Evolutionary conservation across 2,329 filamentous ascomycete species (phyloP), one percentile per base, ranked within the genome.

Genomic region (Trichoderma asperellum): DNA sequence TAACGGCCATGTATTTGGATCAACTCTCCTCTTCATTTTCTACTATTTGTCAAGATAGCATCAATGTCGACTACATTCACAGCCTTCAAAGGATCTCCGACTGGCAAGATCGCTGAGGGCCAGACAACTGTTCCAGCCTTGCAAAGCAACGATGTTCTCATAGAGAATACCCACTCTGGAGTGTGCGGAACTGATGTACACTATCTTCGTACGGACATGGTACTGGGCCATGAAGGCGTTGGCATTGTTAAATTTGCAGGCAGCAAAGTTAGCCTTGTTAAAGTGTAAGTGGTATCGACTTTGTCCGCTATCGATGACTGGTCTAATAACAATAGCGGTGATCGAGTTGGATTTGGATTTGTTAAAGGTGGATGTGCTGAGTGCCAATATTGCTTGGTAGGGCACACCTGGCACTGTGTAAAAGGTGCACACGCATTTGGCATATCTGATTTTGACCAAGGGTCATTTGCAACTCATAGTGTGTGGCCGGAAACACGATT

Each of bases 401-500:
- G 59, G 5, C n/a, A 62, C n/a, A 62, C 43, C 7, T 62, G 59
- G 59, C 59, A 62, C 59, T 62, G 59, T 2, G 43, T 52, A 16
- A 32, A 62, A 1, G 59, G 59, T 5, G 29, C 49, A n/a, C 43
- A 8, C 43, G 59, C 40, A 62, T 62, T 62, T 43, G 59, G 59
- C 5, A 34, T 62, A 32, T 27, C 59, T 18, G 12, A 52, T 11
- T 62, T 62, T 52, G 59, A 62, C 29, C 59, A 49, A 34, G 59
- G 59, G 7, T 62, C 59, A 1, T 62, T 62, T 32, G 59, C 59
- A 6, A 62, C 59, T 16, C 43, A 62, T 21, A 62, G 59, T n/a
- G 59, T 62, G 59, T 62, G 59, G 59, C 40, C 43, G 49, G 43
- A 62, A 21, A 62, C 59, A 24, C 43, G 59, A n/a, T 16, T 62